Conservation (phyloP, 805 yeast genomes). For the Naumovozyma dairenensis region DNA sequence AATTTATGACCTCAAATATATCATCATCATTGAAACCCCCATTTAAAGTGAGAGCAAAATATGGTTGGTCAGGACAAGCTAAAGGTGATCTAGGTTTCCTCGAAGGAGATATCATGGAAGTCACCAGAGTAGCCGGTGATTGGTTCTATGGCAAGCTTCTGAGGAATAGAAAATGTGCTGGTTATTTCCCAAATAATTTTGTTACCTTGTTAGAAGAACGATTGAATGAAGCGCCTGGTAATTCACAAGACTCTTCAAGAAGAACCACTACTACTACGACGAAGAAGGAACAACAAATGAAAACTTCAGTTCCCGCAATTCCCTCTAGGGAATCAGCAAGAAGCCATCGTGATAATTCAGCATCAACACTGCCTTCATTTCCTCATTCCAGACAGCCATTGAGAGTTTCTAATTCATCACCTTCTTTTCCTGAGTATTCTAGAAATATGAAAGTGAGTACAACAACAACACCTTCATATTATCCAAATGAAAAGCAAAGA, state of each 20-base stretch:
- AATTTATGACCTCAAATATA: too few species aligned
- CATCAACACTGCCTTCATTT: too few species aligned
- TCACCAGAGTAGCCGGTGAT: constrained; percentile 73
- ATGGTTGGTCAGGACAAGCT: constrained; percentile 91
- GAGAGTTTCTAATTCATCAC: constrained; percentile 6
- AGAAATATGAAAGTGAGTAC: neutral
- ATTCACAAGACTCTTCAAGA: neutral
- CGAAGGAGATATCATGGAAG: constrained; percentile 88
- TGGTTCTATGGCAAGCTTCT: constrained; percentile 85
- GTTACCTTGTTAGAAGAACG: constrained; percentile 48
- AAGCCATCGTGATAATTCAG: neutral
- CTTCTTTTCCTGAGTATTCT: constrained; percentile 8
- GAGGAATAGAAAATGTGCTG: constrained; percentile 66
- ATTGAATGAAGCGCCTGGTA: constrained; percentile 6
- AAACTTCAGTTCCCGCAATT: neutral
- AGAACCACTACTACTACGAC: neutral
- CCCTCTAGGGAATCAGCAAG: neutral
- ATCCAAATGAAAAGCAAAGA: too few species aligned
- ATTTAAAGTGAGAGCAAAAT: constrained; percentile 68
- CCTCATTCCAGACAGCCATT: too few species aligned
- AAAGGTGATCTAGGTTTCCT: constrained; percentile 85
- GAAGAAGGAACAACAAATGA: constrained; percentile 1
- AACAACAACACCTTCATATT: neutral
- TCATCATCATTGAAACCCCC: too few species aligned
- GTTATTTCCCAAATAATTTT: constrained; percentile 81